phyloP scores from a whole-genome alignment of 495 filamentous ascomycete species.

The Talaromyces proteolyticus region DNA sequence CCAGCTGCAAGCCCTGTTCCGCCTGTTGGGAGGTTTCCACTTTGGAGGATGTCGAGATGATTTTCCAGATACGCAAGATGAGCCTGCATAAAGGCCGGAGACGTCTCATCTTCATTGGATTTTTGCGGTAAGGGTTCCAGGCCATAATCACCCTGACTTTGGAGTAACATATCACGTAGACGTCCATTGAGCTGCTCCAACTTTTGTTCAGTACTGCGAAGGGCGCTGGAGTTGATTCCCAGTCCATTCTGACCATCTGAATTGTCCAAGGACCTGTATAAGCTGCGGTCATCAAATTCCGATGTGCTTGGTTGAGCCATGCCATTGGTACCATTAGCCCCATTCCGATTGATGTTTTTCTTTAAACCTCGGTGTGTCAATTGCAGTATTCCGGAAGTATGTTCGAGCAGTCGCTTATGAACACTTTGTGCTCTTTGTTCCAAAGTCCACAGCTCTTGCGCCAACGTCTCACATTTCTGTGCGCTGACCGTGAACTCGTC shows the following conservation, averaged over 20 bases:
- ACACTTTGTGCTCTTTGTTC: constrained; percentile 68
- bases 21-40: background rate
- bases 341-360: constrained; percentile 27
- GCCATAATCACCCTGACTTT: constrained; percentile 44
- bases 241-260: constrained; percentile 41
- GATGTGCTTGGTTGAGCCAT: constrained; percentile 36
- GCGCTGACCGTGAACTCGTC: constrained; percentile 69
- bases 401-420: constrained; percentile 69
- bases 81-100: constrained; percentile 24
- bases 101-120: constrained; percentile 13
- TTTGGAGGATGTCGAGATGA: constrained; percentile 32
- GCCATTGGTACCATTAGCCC: constrained; percentile 21
- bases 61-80: constrained; percentile 49
- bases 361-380: constrained; percentile 69
- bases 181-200: constrained; percentile 68
- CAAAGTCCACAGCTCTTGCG: constrained; percentile 69
- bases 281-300: constrained; percentile 73
- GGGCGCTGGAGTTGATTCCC: constrained; percentile 22
- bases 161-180: constrained; percentile 60
- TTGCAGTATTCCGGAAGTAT: constrained; percentile 87
- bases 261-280: constrained; percentile 68
- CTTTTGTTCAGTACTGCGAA: constrained; percentile 58
- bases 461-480: constrained; percentile 79
- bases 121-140: constrained; percentile 27
- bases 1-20: constrained; percentile 12